Evolutionary conservation across 306 rosid species (phyloP).

Genomic region (Quercus mongolica): DNA sequence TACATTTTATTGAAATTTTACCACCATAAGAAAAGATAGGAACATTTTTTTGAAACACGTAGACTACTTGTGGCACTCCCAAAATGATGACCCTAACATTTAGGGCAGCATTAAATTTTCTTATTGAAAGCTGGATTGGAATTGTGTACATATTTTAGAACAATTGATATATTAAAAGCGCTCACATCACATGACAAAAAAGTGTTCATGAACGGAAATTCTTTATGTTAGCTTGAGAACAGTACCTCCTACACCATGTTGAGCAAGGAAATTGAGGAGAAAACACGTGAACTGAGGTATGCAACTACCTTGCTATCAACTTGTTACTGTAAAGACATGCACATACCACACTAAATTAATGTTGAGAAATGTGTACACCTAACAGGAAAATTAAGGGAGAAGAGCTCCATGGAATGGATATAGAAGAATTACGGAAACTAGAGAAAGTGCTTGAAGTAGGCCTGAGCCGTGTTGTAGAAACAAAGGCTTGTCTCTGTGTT

Average conservation of each 20-base stretch:
- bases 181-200: too few species aligned
- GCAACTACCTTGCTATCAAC: not conserved
- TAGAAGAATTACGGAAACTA: slow-evolving; percentile 22
- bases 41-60: not conserved
- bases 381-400: not conserved
- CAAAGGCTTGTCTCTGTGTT: slow-evolving; percentile 15
- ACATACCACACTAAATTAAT: not conserved
- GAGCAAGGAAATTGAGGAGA: slow-evolving; percentile 25
- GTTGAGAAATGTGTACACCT: not conserved
- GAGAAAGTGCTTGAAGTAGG: slow-evolving; percentile 19
- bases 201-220: not conserved
- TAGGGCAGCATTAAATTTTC: not conserved
- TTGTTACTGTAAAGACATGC: not conserved
- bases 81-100: not conserved
- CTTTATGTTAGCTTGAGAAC: slow-evolving; percentile 18
- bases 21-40: not conserved
- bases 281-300: slow-evolving; percentile 29
- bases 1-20: not conserved
- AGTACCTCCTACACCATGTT: slow-evolving; percentile 3
- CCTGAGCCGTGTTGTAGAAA: slow-evolving; percentile 15
- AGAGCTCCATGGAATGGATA: not conserved
- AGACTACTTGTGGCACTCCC: not conserved
- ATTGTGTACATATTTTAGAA: too few species aligned
- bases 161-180: not conserved
- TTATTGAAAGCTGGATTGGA: not conserved